Percentiles rank a stretch among this genome's conserved stretches.
Evolutionary conservation across 2,329 filamentous ascomycete species (phyloP).

Genomic region (Coniochaeta pulveracea): DNA sequence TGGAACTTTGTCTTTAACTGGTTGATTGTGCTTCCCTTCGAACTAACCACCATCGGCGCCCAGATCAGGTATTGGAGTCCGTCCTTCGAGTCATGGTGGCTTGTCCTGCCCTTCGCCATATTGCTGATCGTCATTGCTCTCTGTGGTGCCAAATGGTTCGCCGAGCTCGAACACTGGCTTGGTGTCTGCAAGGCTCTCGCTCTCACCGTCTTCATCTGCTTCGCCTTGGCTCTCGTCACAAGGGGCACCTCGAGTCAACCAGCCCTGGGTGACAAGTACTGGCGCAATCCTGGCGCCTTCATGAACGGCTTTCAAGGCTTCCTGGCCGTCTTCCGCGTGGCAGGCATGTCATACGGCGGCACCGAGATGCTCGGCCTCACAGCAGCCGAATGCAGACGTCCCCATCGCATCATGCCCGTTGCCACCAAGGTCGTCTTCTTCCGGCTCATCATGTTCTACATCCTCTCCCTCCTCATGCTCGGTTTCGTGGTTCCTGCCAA

Average conservation of each 20-base stretch:
- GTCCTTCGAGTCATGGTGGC: slow-evolving; percentile 12
- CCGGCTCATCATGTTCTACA: slow-evolving; percentile 26
- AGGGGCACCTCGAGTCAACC: slow-evolving; percentile 33
- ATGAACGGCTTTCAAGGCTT: slow-evolving; percentile 27
- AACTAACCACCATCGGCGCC: slow-evolving; percentile 22
- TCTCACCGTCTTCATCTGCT: slow-evolving; percentile 43
- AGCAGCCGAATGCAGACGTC: slow-evolving; percentile 28
- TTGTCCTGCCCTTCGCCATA: slow-evolving; percentile 27
- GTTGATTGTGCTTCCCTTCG: slow-evolving; percentile 24
- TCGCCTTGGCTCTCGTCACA: slow-evolving; percentile 38
- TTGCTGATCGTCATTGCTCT: slow-evolving; percentile 28
- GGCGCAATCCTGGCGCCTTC: slow-evolving; percentile 34
- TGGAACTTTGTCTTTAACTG: slow-evolving; percentile 27
- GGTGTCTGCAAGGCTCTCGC: slow-evolving; percentile 38
- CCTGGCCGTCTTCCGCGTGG: slow-evolving; percentile 29
- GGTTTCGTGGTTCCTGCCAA: slow-evolving; percentile 20
- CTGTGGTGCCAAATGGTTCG: slow-evolving; percentile 33
- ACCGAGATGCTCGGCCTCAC: slow-evolving; percentile 33
- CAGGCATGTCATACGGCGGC: slow-evolving; percentile 31
- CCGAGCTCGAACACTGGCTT: slow-evolving; percentile 40
- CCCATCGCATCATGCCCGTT: slow-evolving; percentile 22
- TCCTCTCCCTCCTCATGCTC: slow-evolving; percentile 22
- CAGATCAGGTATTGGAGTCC: slow-evolving; percentile 18
- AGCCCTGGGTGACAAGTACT: slow-evolving; percentile 39
- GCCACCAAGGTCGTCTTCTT: slow-evolving; percentile 27